phyloP scores from a whole-genome alignment of 2,329 filamentous ascomycete species.

The Lomentospora prolificans region DNA sequence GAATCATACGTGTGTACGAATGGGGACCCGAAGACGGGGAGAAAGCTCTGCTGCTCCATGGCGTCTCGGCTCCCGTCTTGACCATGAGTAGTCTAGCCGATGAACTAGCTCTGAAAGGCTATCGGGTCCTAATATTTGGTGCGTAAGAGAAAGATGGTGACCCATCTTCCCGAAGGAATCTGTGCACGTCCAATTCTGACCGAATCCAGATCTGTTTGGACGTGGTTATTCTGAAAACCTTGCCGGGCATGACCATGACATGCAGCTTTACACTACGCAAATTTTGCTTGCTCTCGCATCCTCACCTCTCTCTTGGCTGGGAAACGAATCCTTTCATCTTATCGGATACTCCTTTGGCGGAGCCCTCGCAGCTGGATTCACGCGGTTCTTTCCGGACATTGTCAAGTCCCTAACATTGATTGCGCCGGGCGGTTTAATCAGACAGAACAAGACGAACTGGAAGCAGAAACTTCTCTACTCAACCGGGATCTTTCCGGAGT shows the following conservation, averaged over 20 bases:
- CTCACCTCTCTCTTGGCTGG: conserved; percentile 47
- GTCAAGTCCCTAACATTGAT: conserved; percentile 56
- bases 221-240: conserved; percentile 70
- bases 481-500: conserved; percentile 48
- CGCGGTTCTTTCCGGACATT: conserved; percentile 55
- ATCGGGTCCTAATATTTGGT: conserved; percentile 71
- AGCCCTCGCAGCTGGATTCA: conserved; percentile 60
- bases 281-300: conserved; percentile 57
- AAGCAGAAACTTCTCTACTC: conserved; percentile 54
- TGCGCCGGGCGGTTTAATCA: conserved; percentile 59
- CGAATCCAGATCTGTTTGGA: conserved; percentile 59
- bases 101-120: conserved; percentile 55
- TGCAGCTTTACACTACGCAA: conserved; percentile 54
- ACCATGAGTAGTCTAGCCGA: conserved; percentile 57
- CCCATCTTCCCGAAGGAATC: too few relatives aligned
- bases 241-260: conserved; percentile 47
- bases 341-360: conserved; percentile 76
- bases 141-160: conserved; percentile 20
- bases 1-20: conserved; percentile 65
- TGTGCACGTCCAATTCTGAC: not conserved
- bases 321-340: conserved; percentile 52
- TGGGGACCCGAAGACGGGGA: conserved; percentile 64
- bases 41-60: conserved; percentile 68
- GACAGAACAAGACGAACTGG: conserved; percentile 50
- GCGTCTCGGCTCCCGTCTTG: conserved; percentile 70